phyloP scores from a whole-genome alignment of 2,329 filamentous ascomycete species.

The Paraphoma sp. region DNA sequence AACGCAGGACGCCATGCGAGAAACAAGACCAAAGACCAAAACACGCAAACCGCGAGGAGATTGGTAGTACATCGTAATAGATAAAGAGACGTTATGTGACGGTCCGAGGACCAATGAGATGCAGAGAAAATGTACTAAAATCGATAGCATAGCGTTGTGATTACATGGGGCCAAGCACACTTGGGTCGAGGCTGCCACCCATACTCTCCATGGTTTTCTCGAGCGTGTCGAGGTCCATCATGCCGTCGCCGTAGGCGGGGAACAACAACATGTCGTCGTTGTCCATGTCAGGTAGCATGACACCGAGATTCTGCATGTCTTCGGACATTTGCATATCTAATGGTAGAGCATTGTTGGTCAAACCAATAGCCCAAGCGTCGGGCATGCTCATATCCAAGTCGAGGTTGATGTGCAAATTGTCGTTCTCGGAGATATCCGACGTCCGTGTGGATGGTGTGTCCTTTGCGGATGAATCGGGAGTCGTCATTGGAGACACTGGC shows the following conservation, averaged over 20 bases:
- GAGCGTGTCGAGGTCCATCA: conserved; percentile 44
- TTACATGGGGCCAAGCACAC: conserved; percentile 14
- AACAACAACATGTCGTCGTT: conserved; percentile 46
- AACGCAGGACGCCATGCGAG: neutral
- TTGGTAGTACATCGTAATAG: neutral
- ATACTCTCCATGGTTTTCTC: conserved; percentile 43
- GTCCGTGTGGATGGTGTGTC: conserved; percentile 46
- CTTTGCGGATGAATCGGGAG: conserved; percentile 46
- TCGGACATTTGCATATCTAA: conserved; percentile 41
- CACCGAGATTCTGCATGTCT: conserved; percentile 39
- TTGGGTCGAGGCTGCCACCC: conserved; percentile 24
- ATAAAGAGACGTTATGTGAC: neutral
- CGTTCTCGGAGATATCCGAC: conserved; percentile 53
- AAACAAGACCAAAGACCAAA: neutral
- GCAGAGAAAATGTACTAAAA: neutral
- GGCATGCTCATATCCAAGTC: conserved; percentile 40
- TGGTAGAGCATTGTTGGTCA: conserved; percentile 36
- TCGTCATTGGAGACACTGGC: conserved; percentile 39
- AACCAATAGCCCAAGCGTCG: conserved; percentile 37
- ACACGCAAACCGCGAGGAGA: neutral
- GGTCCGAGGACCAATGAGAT: neutral
- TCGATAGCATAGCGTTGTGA: neutral
- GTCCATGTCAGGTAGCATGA: conserved; percentile 41
- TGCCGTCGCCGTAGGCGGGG: conserved; percentile 27
- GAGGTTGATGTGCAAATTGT: conserved; percentile 50